A percentile compares a stretch with the other conserved stretches of the same genome.
Evolutionary conservation across 805 yeast species (phyloP).

Genomic region (Yarrowia sp.): DNA sequence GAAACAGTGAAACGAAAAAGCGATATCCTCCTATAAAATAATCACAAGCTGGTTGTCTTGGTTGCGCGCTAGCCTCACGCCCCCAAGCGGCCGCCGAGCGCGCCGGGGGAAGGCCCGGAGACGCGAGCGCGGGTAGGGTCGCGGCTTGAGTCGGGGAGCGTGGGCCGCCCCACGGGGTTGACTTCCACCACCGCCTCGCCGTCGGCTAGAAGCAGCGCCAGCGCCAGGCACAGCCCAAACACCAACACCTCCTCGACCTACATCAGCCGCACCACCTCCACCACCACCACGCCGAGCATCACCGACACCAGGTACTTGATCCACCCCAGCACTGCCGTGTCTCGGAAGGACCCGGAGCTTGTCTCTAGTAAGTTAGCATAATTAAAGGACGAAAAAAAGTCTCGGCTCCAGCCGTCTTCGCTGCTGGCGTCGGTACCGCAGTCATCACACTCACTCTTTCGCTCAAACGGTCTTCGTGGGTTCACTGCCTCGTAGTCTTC

Average conservation of each 20-base stretch:
- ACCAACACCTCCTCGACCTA: constrained; percentile 14
- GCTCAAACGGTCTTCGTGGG: constrained; percentile 6
- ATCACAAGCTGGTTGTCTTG: constrained; percentile 2
- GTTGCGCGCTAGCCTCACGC: constrained; percentile 13
- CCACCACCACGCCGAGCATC: constrained; percentile 16
- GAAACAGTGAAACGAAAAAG: too few species aligned
- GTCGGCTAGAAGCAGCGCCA: not conserved
- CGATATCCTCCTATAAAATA: not conserved
- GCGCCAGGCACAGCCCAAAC: not conserved
- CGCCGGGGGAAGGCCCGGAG: not conserved
- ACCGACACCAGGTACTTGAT: constrained; percentile 22
- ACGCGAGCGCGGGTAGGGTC: not conserved
- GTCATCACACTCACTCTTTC: constrained; percentile 22
- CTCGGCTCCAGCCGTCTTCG: not conserved
- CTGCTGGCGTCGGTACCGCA: not conserved
- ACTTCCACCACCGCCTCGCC: not conserved
- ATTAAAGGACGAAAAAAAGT: constrained; percentile 12
- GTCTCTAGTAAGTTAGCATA: constrained; percentile 23
- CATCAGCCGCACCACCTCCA: constrained; percentile 13
- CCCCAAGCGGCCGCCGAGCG: constrained; percentile 8
- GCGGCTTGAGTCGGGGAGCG: not conserved
- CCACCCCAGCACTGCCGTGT: constrained; percentile 20
- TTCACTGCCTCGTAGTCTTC: constrained; percentile 3
- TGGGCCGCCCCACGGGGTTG: too few species aligned
- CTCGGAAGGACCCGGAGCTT: constrained; percentile 18